Conservation (phyloP, 345 rosid genomes). For the Isatis tinctoria region DNA sequence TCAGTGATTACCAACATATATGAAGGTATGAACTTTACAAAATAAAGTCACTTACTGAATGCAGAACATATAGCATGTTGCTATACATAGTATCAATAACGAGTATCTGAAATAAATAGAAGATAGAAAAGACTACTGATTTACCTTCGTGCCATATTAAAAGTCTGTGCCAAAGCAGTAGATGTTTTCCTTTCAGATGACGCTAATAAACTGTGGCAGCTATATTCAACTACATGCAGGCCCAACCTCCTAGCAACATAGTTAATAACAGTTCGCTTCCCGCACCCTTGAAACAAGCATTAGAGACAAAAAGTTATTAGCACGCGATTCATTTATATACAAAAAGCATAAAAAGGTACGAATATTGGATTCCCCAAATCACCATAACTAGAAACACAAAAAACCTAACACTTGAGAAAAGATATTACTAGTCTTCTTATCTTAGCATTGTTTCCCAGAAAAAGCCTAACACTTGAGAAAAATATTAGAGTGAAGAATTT, state of each 20-base stretch:
- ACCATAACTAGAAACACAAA: neutral
- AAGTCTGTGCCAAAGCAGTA: conserved; percentile 74
- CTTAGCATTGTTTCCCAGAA: neutral
- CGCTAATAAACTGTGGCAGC: conserved; percentile 73
- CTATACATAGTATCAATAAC: neutral
- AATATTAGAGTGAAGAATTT: neutral
- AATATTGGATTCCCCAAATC: neutral
- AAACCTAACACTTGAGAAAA: neutral
- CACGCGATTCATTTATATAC: neutral
- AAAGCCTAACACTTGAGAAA: neutral
- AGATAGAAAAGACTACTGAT: neutral
- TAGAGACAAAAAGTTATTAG: neutral
- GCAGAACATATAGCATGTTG: neutral
- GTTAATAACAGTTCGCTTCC: conserved; percentile 86
- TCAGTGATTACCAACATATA: neutral
- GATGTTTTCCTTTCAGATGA: conserved; percentile 78
- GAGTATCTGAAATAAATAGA: neutral
- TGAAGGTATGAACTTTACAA: neutral
- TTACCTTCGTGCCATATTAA: conserved; percentile 83
- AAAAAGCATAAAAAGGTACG: neutral
- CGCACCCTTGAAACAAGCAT: conserved; percentile 56
- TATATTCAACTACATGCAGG: conserved; percentile 86
- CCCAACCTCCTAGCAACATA: conserved; percentile 73
- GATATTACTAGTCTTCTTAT: neutral
- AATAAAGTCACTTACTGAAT: neutral